Evolutionary conservation across 2,329 filamentous ascomycete species (phyloP).

Genomic region (Gaeumannomyces sp.): DNA sequence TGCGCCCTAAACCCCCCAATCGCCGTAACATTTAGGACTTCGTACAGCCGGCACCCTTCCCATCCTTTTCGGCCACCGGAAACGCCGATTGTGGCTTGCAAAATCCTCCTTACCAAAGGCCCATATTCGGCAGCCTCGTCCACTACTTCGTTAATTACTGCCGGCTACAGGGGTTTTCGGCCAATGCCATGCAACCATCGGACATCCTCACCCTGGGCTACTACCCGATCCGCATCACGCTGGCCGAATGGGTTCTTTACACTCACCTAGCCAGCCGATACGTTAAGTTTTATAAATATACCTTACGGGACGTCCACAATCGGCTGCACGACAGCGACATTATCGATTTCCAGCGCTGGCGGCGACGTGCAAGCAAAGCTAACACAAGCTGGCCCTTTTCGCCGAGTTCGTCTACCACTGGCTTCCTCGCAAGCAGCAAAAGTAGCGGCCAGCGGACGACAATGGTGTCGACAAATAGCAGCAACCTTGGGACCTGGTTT

Average conservation of each 20-base stretch:
- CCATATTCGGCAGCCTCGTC: slow-evolving; percentile 10
- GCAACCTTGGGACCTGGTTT: slow-evolving; percentile 11
- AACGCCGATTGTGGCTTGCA: not conserved
- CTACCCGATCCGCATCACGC: slow-evolving; percentile 16
- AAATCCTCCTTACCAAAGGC: slow-evolving; percentile 1
- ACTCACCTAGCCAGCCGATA: slow-evolving; percentile 15
- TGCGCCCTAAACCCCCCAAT: too few relatives aligned
- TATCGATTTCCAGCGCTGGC: slow-evolving; percentile 18
- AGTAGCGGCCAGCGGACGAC: not conserved
- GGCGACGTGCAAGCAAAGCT: slow-evolving; percentile 16
- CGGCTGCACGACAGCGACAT: slow-evolving; percentile 16
- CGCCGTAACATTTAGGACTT: too few relatives aligned
- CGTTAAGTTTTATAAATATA: slow-evolving; percentile 18
- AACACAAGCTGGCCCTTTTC: slow-evolving; percentile 13
- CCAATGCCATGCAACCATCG: slow-evolving; percentile 5
- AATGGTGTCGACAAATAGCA: not conserved
- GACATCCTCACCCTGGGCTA: slow-evolving; percentile 14
- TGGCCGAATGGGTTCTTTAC: slow-evolving; percentile 18
- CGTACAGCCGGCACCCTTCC: slow-evolving; percentile 6
- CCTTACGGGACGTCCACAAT: slow-evolving; percentile 12
- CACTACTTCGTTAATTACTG: slow-evolving; percentile 3
- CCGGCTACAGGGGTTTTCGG: slow-evolving; percentile 8
- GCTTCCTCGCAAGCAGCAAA: slow-evolving; percentile 2
- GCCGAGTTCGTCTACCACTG: slow-evolving; percentile 14
- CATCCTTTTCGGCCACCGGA: slow-evolving; percentile 9